Percentiles rank a stretch among this genome's conserved stretches.
phyloP scores from a whole-genome alignment of 176 grass and related monocot genomes.

The Stipa capillata region DNA sequence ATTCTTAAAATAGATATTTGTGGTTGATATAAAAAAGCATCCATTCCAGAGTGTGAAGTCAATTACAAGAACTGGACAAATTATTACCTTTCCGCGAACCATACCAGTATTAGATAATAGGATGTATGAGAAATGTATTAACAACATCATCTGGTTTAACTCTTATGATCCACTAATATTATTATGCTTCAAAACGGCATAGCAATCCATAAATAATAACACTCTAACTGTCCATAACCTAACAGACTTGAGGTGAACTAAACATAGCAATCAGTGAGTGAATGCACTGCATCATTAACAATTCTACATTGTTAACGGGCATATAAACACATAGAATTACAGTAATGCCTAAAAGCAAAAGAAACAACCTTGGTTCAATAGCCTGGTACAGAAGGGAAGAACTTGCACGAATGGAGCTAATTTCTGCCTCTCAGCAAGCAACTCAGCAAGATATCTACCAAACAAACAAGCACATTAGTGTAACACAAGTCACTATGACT shows the following conservation, averaged over 20 bases:
- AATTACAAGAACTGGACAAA: background rate
- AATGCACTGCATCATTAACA: background rate
- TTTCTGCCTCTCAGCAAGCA: slow-evolving; percentile 97
- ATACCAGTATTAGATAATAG: slow-evolving; percentile 6
- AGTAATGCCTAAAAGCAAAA: background rate
- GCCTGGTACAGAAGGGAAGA: slow-evolving; percentile 86
- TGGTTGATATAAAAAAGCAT: background rate
- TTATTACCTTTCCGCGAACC: background rate
- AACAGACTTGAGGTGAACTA: background rate
- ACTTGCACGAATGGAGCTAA: slow-evolving; percentile 95
- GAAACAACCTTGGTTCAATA: slow-evolving; percentile 84
- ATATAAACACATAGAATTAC: background rate
- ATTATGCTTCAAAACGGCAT: no score
- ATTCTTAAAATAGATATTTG: background rate
- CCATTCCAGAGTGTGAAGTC: background rate
- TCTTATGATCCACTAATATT: background rate
- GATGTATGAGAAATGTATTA: slow-evolving; percentile 6
- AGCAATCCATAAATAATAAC: slow-evolving; percentile 1
- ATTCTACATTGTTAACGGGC: background rate
- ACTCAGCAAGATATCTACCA: slow-evolving; percentile 87
- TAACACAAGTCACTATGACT: background rate
- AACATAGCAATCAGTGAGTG: background rate
- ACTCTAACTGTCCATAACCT: background rate
- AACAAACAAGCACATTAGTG: slow-evolving; percentile 21
- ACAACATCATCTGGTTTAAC: background rate